Percentiles rank a stretch among this genome's conserved stretches.
phyloP scores from a whole-genome alignment of 345 rosid species.

The Odontarrhena argentea region DNA sequence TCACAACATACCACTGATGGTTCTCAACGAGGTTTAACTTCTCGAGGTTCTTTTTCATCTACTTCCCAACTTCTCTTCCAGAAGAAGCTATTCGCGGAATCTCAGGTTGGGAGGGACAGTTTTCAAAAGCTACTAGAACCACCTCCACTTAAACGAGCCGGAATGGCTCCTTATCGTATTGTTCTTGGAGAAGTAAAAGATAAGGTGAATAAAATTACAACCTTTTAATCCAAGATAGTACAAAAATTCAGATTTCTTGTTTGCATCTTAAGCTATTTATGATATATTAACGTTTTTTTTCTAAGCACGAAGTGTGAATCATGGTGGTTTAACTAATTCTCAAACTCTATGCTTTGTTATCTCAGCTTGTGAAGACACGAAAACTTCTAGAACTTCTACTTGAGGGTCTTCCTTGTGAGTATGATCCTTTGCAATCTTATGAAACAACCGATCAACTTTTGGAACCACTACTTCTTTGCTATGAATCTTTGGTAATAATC shows the following conservation, averaged over 20 bases:
- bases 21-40: constrained; percentile 43
- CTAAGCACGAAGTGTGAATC: not conserved
- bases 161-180: constrained; percentile 90
- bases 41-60: constrained; percentile 47
- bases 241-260: not conserved
- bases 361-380: constrained; percentile 83
- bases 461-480: constrained; percentile 83
- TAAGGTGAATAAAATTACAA: constrained; percentile 52
- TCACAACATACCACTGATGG: constrained; percentile 37
- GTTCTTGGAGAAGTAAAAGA: constrained; percentile 93
- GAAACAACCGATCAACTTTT: constrained; percentile 82
- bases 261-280: constrained; percentile 7
- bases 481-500: constrained; percentile 74
- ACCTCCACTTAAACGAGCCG: constrained; percentile 72
- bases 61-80: constrained; percentile 59
- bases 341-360: constrained; percentile 9
- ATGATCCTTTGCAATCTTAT: constrained; percentile 71
- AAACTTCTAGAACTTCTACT: constrained; percentile 80
- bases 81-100: constrained; percentile 75
- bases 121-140: constrained; percentile 98
- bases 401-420: constrained; percentile 94
- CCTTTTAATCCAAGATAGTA: not conserved
- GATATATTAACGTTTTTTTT: not conserved
- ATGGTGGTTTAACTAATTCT: not conserved
- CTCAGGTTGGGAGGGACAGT: constrained; percentile 82